Base-by-base conservation (phyloP, 257 asterid species). In the Scutellaria galericulata region DNA sequence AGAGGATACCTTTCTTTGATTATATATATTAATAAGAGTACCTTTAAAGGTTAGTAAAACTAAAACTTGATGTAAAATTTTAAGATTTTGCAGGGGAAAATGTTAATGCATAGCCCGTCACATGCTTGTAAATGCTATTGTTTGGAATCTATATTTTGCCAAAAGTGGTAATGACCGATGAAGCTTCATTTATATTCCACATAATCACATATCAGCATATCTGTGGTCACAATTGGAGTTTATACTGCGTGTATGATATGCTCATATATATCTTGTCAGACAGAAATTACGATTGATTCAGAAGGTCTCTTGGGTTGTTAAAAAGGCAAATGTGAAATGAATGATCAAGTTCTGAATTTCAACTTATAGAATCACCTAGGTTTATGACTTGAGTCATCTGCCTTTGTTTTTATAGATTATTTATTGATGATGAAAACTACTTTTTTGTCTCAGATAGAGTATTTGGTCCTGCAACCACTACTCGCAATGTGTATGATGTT, bases 401-500 rank as follows among this genome's bases (percentile, higher is more conserved):
- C 59, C 14, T 55, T 39, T 55, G 18, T 56, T 45, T 61, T 61
- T 73, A 27, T 14, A 40, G 44, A 66, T 31, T 62, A 63, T 20
- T 9, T 40, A 39, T 11, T 55, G 61, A 65, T 20, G 62, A 81
- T 61, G 42, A 62, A 73, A 56, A 53, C 59, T 31, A 47, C 11
- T 59, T 72, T 50, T 68, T 47, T 24, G 27, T 70, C 58, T 44
- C 90, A 92, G 97, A 92, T 72, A 85, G 76, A 79, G 96, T 92
- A 74, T 92, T 92, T 88, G 96, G 96, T 71, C 96, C 98, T n/a
- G 93, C 94, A 48, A 92, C 98, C 73, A 92, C 96, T 71, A 92
- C 98, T 70, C 90, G 89, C 68, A 88, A 88, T 42, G 96, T 90
- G 53, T 92, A 92, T 70, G 97, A 92, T 81, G 84, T 85, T 66